Evolutionary conservation across 305 asterid genomes (phyloP), one percentile per base, ranked within the genome.

Genomic region (Fraxinus angustifolia): DNA sequence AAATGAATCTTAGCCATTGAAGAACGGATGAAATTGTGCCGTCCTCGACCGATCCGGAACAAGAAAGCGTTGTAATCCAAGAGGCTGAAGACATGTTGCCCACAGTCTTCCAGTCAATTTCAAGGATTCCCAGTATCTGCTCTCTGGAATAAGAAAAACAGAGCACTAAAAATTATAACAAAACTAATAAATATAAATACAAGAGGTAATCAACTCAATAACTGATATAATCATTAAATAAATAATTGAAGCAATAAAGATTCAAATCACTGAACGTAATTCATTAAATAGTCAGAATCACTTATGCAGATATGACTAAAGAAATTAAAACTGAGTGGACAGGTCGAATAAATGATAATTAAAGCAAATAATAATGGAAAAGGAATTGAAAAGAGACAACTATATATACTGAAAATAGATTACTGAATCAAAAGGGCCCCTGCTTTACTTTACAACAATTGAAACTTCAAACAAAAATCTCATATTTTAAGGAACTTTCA

Each of bases 21-120:
- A 88, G 36, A 68, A 83, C 34, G 2, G 82, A 31, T 12, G 90
- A 79, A 42, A 83, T 65, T 7, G 85, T 82, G 70, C 71, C 28
- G 58, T 82, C 83, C 19, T 67, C 71, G 23, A 86, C 78, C 45
- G 88, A 77, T 23, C 77, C 70, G 2, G 97, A 90, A 89, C 97
- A 94, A 73, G 98, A 91, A 53, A 91, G 89, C 0, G 91, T 79
- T 23, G 96, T 87, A 3, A 93, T 83, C 97, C 96, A 92, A 82
- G 92, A 83, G 30, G 87, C 82, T 12, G 93, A 83, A 42, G 92
- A 78, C 88, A 81, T 87, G 16, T 38, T 81, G 48, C 45, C 36
- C 48, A 12, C 28, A 60, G 77, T 19, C 36, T 80, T 50, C 21
- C 30, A 2, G 35, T 56, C 12, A 48, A 45, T 17, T 26, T 78